These are phyloP conservation scores for Camelina neglecta DNA, from an alignment of 345 rosid genomes.

Conservation along the genomic window DNA sequence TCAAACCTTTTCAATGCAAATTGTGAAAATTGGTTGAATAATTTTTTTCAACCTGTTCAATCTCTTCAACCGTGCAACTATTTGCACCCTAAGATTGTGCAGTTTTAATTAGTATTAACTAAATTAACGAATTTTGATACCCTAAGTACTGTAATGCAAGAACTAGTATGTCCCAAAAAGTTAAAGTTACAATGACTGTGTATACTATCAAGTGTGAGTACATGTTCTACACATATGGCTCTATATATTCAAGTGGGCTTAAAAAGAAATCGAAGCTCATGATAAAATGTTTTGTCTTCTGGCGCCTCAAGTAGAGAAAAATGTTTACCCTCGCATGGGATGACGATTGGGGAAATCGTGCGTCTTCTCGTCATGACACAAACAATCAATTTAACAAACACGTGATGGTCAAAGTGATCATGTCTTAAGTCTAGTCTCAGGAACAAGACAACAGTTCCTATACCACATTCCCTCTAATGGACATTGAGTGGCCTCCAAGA, in stretches of 20 bases:
- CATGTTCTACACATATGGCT: background rate
- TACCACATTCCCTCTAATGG: background rate
- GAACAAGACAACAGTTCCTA: background rate
- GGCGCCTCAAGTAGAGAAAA: background rate
- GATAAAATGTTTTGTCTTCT: background rate
- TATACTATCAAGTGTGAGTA: too few species aligned
- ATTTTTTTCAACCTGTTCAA: too few species aligned
- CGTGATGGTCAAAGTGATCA: background rate
- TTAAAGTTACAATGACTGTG: too few species aligned
- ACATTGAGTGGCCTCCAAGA: background rate
- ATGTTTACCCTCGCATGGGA: background rate
- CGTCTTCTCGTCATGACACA: background rate
- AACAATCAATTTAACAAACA: background rate
- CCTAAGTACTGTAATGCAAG: too few species aligned
- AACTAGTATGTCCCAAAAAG: too few species aligned
- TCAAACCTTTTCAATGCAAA: too few species aligned
- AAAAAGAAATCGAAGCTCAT: slow-evolving; percentile 1
- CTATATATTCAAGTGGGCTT: background rate
- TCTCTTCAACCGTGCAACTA: too few species aligned
- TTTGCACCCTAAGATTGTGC: too few species aligned
- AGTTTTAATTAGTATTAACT: too few species aligned
- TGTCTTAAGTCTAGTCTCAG: background rate
- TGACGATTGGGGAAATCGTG: background rate
- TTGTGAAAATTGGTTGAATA: too few species aligned
- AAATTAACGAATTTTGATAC: too few species aligned